These are phyloP conservation scores for Malus asiatica DNA, from an alignment of 306 rosid species.

Conservation along the genomic window DNA sequence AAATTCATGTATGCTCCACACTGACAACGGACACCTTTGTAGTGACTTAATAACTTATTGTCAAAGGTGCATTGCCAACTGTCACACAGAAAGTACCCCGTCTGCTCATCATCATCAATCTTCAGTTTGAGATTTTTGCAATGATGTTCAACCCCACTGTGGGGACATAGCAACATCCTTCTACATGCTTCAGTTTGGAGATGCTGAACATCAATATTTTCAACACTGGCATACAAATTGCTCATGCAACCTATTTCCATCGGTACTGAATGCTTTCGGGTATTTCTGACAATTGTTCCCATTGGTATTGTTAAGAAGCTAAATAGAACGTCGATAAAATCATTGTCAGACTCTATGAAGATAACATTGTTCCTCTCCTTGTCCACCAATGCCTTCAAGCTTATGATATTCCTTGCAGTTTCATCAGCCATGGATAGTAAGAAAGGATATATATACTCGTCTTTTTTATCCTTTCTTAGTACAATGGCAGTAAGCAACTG, in stretches of 20 bases:
- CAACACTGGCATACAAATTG: not conserved
- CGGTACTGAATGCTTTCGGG: not conserved
- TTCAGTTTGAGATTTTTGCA: not conserved
- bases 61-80: not conserved
- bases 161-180: not conserved
- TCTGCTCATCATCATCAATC: not conserved
- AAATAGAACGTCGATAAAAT: not conserved
- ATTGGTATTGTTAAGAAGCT: constrained; percentile 3
- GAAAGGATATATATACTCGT: not conserved
- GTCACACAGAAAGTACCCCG: not conserved
- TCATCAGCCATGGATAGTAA: not conserved
- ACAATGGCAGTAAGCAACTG: not conserved
- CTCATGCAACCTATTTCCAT: not conserved
- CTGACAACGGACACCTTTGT: not conserved
- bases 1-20: not conserved
- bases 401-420: not conserved
- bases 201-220: not conserved
- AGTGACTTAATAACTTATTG: not conserved
- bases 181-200: not conserved
- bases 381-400: constrained; percentile 2
- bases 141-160: not conserved
- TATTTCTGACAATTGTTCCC: not conserved
- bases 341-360: not conserved
- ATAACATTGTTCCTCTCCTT: not conserved
- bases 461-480: not conserved